Conservation (phyloP, 225 moss, liverwort and hornwort genomes). For the Polytrichum commune region DNA sequence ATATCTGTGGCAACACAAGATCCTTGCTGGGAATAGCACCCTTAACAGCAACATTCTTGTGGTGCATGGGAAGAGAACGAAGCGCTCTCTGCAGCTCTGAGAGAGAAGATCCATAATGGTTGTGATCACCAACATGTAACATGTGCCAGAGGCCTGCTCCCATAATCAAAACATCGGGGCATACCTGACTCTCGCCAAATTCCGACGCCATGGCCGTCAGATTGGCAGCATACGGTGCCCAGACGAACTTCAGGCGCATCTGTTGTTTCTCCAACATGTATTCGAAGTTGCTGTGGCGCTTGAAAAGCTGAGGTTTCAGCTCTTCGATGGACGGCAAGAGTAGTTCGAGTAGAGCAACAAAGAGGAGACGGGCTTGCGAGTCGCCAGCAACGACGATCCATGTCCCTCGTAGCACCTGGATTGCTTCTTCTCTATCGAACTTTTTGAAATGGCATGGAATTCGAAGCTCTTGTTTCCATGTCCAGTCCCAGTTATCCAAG, state of each 20-base stretch:
- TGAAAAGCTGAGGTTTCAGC: conserved; percentile 47
- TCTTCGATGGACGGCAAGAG: conserved; percentile 54
- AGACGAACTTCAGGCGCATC: conserved; percentile 64
- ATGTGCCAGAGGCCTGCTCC: conserved; percentile 93
- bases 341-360: conserved; percentile 70
- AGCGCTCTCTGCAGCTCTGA: conserved; percentile 42
- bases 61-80: conserved; percentile 23
- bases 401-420: conserved; percentile 70
- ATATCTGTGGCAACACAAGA: conserved; percentile 61
- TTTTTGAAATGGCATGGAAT: conserved; percentile 65
- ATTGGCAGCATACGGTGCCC: conserved; percentile 78
- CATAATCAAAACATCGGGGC: conserved; percentile 76
- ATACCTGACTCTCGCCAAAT: conserved; percentile 38
- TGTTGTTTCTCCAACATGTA: conserved; percentile 58
- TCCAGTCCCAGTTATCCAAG: conserved; percentile 65
- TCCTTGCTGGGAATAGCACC: conserved; percentile 8
- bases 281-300: conserved; percentile 64
- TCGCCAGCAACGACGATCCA: conserved; percentile 95
- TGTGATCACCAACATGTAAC: conserved; percentile 68
- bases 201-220: conserved; percentile 54
- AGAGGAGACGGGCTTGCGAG: conserved; percentile 85
- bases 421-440: conserved; percentile 57
- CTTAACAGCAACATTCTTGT: background rate
- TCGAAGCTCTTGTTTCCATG: conserved; percentile 35
- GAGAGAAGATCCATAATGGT: conserved; percentile 62